phyloP scores from a whole-genome alignment of 345 rosid species.

The Populus simonii region DNA sequence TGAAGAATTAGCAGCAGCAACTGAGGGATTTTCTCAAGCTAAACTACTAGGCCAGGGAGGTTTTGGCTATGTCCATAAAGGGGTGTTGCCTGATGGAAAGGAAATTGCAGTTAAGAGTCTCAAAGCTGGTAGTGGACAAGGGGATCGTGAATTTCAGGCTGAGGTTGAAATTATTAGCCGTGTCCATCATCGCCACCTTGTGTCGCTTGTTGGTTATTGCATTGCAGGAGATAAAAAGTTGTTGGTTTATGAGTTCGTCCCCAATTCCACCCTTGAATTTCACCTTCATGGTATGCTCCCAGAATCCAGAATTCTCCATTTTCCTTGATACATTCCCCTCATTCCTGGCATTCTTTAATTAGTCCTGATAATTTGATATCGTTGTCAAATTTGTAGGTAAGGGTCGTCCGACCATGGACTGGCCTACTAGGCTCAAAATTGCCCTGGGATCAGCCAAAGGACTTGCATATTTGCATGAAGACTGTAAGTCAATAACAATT shows the following conservation, averaged over 20 bases:
- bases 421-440: conserved; percentile 68
- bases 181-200: conserved; percentile 91
- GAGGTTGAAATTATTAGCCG: conserved; percentile 92
- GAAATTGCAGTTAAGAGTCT: conserved; percentile 85
- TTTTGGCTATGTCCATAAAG: conserved; percentile 83
- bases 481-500: conserved; percentile 48
- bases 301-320: not conserved
- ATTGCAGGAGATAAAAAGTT: conserved; percentile 51
- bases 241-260: conserved; percentile 72
- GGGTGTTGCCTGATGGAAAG: conserved; percentile 67
- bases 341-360: not conserved
- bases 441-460: conserved; percentile 93
- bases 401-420: conserved; percentile 61
- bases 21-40: conserved; percentile 54
- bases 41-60: conserved; percentile 85
- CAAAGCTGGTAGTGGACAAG: conserved; percentile 76
- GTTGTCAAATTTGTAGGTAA: conserved; percentile 40
- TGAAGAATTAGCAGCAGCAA: conserved; percentile 68
- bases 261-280: conserved; percentile 70
- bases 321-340: not conserved
- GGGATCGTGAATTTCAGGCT: conserved; percentile 73
- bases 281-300: conserved; percentile 59
- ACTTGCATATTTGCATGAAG: conserved; percentile 94
- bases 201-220: conserved; percentile 83
- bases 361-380: not conserved